A percentile compares a stretch with the other conserved stretches of the same genome.
These are phyloP conservation scores for Tricholoma terreum DNA, from an alignment of 768 basidiomycete species.

Conservation along the genomic window DNA sequence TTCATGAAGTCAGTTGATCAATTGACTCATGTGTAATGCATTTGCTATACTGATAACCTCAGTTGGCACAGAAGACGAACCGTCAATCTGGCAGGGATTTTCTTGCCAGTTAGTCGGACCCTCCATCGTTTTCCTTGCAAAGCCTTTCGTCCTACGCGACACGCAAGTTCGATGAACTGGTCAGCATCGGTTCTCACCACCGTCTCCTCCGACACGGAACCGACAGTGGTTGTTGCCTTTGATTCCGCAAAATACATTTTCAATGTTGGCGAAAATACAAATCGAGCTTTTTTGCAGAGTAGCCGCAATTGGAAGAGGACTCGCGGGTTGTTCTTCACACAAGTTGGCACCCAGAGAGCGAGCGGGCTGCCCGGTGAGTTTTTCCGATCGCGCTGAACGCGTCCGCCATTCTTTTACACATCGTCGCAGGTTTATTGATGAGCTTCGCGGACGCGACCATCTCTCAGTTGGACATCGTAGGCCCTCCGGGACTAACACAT, in stretches of 20 bases:
- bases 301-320: conserved; percentile 63
- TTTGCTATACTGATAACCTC: too few relatives aligned
- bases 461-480: conserved; percentile 55
- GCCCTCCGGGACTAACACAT: conserved; percentile 73
- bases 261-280: conserved; percentile 82
- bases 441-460: conserved; percentile 71
- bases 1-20: neutral
- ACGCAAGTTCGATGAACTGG: conserved; percentile 49
- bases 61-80: neutral
- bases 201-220: conserved; percentile 74
- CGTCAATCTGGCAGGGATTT: conserved; percentile 3
- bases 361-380: conserved; percentile 70
- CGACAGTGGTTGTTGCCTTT: conserved; percentile 72
- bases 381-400: neutral
- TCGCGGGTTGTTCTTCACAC: conserved; percentile 69
- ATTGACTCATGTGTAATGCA: neutral
- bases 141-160: neutral
- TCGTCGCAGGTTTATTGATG: conserved; percentile 65
- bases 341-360: conserved; percentile 55
- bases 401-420: conserved; percentile 1
- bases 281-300: conserved; percentile 69
- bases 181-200: conserved; percentile 56
- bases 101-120: neutral
- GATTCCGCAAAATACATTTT: conserved; percentile 83
- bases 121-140: neutral